Evolutionary conservation across 2,329 filamentous ascomycete species (phyloP).

Genomic region (Spiromastix sp.): DNA sequence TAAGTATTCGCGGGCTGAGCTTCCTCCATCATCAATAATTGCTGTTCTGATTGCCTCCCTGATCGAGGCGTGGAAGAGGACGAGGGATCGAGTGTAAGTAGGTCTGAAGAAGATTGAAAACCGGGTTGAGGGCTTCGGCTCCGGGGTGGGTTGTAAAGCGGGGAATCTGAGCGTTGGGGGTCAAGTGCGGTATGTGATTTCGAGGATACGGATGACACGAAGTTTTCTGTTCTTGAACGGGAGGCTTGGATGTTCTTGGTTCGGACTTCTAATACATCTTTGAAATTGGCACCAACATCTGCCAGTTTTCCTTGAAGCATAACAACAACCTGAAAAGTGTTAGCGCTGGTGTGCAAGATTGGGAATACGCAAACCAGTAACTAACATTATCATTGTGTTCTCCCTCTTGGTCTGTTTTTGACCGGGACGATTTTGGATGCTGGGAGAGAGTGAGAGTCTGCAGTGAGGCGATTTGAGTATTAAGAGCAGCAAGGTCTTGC

Average conservation of each 20-base stretch:
- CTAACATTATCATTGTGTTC: conserved; percentile 90
- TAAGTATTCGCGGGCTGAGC: conserved; percentile 77
- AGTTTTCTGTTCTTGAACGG: conserved; percentile 86
- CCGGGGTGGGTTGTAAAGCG: conserved; percentile 73
- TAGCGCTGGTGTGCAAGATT: conserved; percentile 13
- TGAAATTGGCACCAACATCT: conserved; percentile 90
- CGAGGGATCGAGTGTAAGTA: conserved; percentile 70
- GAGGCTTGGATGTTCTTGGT: conserved; percentile 98
- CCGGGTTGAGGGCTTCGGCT: conserved; percentile 52
- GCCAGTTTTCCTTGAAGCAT: conserved; percentile 84
- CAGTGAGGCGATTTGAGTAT: conserved; percentile 78
- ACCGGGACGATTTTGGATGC: conserved; percentile 49
- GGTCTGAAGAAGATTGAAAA: conserved; percentile 47
- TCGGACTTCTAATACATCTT: conserved; percentile 88
- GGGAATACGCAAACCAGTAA: conserved; percentile 7
- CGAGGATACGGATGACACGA: conserved; percentile 79
- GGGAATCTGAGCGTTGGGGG: conserved; percentile 66
- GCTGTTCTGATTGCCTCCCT: conserved; percentile 62
- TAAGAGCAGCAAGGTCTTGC: conserved; percentile 78
- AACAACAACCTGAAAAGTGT: conserved; percentile 52
- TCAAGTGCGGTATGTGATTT: conserved; percentile 55
- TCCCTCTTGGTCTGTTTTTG: conserved; percentile 61
- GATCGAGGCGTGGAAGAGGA: conserved; percentile 37
- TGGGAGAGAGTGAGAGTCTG: conserved; percentile 67
- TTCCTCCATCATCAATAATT: conserved; percentile 88